These are phyloP conservation scores for Auricularia sp. DNA, from an alignment of 768 basidiomycete genomes.

Conservation along the genomic window DNA sequence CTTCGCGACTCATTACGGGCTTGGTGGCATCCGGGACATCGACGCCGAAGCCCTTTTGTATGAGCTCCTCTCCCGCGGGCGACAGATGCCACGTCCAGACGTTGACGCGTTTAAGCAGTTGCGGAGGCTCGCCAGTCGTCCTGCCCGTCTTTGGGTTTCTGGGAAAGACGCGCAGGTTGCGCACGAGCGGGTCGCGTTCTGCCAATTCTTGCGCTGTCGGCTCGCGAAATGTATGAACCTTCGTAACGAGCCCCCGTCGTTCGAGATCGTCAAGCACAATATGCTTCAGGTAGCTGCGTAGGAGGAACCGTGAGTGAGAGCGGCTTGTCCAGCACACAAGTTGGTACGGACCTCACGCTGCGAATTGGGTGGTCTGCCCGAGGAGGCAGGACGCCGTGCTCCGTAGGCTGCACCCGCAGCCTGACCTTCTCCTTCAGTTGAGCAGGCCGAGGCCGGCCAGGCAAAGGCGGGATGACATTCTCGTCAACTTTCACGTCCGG, in stretches of 20 bases:
- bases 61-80: neutral
- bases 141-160: neutral
- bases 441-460: neutral
- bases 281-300: constrained; percentile 6
- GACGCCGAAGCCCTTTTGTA: neutral
- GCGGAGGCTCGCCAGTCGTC: neutral
- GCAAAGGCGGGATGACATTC: neutral
- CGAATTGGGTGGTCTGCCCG: constrained; percentile 7
- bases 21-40: neutral
- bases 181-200: neutral
- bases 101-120: neutral
- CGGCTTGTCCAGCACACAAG: neutral
- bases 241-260: constrained; percentile 1
- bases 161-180: neutral
- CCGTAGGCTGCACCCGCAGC: neutral
- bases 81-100: neutral
- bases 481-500: neutral
- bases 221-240: neutral
- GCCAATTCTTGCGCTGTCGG: constrained; percentile 2
- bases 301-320: neutral
- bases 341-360: constrained; percentile 1
- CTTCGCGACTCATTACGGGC: neutral
- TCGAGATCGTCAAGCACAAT: constrained; percentile 7
- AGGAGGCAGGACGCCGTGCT: neutral
- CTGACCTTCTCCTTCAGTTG: neutral